phyloP scores from a whole-genome alignment of 2,329 filamentous ascomycete species.

The Aspergillus sp. region DNA sequence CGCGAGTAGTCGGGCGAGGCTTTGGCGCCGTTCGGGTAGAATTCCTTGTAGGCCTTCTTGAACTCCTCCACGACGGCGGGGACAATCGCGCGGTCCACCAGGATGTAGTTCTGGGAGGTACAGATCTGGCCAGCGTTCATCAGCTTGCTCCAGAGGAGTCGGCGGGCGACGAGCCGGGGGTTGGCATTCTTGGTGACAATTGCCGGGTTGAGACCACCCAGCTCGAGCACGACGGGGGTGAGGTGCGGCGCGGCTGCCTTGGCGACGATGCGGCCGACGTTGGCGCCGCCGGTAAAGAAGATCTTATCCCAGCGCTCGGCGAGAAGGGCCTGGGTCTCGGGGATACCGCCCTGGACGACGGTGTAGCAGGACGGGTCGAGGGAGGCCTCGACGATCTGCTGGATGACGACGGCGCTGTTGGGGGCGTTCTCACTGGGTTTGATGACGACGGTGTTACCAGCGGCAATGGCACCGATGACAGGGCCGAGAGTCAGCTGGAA shows the following conservation, averaged over 20 bases:
- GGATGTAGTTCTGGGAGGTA: conserved; percentile 86
- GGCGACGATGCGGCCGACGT: conserved; percentile 80
- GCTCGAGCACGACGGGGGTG: conserved; percentile 83
- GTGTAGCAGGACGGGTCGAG: conserved; percentile 76
- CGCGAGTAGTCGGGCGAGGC: conserved; percentile 74
- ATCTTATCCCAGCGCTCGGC: conserved; percentile 97
- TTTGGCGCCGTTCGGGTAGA: conserved; percentile 80
- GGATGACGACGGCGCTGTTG: conserved; percentile 71
- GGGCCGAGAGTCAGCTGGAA: conserved; percentile 76
- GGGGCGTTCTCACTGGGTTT: conserved; percentile 88
- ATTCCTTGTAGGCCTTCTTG: conserved; percentile 67
- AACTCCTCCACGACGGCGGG: conserved; percentile 71
- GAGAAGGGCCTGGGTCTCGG: conserved; percentile 77
- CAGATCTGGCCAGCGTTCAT: conserved; percentile 89
- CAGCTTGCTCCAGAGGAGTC: conserved; percentile 85
- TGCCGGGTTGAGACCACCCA: conserved; percentile 88
- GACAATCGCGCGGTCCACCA: conserved; percentile 74
- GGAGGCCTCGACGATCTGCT: conserved; percentile 70
- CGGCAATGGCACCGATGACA: conserved; percentile 83
- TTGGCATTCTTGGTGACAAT: conserved; percentile 85
- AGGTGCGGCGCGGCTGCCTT: conserved; percentile 86
- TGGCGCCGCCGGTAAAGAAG: conserved; percentile 82
- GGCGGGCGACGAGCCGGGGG: conserved; percentile 72
- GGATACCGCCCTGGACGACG: conserved; percentile 75
- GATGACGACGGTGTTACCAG: conserved; percentile 82